phyloP scores from a whole-genome alignment of 345 rosid genomes.

The Boechera divaricarpa region DNA sequence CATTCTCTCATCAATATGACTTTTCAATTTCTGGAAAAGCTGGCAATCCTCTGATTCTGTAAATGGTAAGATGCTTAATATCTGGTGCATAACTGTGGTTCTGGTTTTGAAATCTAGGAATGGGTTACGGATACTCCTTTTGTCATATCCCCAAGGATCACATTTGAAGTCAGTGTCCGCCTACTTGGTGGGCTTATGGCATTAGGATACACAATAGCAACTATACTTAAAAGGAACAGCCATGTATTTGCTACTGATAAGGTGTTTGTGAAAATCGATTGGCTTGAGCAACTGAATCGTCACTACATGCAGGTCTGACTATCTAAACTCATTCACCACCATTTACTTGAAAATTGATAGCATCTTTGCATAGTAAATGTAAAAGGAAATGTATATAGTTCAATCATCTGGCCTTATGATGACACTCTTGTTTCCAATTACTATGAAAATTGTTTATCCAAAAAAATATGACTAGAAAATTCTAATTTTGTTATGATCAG shows the following conservation, averaged over 20 bases:
- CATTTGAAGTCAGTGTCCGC: slow-evolving; percentile 96
- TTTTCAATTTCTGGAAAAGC: slow-evolving; percentile 4
- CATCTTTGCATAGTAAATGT: neutral
- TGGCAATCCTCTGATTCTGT: slow-evolving; percentile 15
- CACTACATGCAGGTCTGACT: slow-evolving; percentile 82
- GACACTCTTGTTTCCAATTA: slow-evolving; percentile 9
- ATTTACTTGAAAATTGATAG: slow-evolving; percentile 1
- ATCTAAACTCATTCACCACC: slow-evolving; percentile 27
- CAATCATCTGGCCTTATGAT: neutral
- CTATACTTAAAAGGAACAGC: slow-evolving; percentile 95
- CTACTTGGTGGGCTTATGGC: slow-evolving; percentile 99
- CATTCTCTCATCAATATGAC: slow-evolving; percentile 9
- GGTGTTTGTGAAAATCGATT: slow-evolving; percentile 88
- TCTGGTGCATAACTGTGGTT: slow-evolving; percentile 24
- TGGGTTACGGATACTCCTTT: slow-evolving; percentile 96
- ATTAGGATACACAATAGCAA: slow-evolving; percentile 92
- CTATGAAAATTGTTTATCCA: neutral
- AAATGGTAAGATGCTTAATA: slow-evolving; percentile 16
- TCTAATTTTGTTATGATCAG: slow-evolving; percentile 49
- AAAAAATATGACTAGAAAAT: neutral
- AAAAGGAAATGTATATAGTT: slow-evolving; percentile 1
- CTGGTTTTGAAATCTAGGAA: slow-evolving; percentile 62
- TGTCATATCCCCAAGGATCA: slow-evolving; percentile 98
- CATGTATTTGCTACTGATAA: slow-evolving; percentile 80
- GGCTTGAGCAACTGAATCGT: slow-evolving; percentile 92